A percentile compares a stretch with the other conserved stretches of the same genome.
These are phyloP conservation scores for Umbellularia californica DNA, from an alignment of 164 flowering plant species.

Conservation along the genomic window DNA sequence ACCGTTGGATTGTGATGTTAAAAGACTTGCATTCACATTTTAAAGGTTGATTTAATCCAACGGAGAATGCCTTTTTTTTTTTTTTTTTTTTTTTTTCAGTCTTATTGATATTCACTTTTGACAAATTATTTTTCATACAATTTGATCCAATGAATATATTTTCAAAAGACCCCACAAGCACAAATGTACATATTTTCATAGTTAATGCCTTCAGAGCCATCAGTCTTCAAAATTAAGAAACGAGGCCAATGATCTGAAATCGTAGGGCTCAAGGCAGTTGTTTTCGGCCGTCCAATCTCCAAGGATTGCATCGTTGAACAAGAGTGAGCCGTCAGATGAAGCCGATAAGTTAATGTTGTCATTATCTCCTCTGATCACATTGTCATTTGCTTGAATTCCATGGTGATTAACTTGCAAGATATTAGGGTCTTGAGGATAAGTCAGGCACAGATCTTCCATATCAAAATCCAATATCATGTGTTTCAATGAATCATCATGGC, in stretches of 20 bases:
- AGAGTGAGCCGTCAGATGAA: not conserved
- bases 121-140: too few relatives aligned
- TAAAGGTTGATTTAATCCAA: too few relatives aligned
- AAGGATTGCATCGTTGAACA: not conserved
- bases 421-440: not conserved
- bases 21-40: too few relatives aligned
- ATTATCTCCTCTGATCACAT: too few relatives aligned
- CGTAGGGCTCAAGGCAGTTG: not conserved
- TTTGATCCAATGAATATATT: too few relatives aligned
- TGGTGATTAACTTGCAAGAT: not conserved
- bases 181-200: too few relatives aligned
- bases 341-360: not conserved
- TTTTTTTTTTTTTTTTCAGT: too few relatives aligned
- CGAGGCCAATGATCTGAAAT: not conserved
- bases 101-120: too few relatives aligned
- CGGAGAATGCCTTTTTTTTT: too few relatives aligned
- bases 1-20: too few relatives aligned
- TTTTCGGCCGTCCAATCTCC: not conserved
- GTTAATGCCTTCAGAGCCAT: not conserved
- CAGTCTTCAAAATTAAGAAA: not conserved
- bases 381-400: not conserved
- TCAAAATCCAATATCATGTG: conserved; percentile 1
- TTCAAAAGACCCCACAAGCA: too few relatives aligned
- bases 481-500: not conserved
- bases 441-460: not conserved